Base-by-base conservation (phyloP, 1,284 basidiomycete genomes). In the Apiotrichum sp. region DNA sequence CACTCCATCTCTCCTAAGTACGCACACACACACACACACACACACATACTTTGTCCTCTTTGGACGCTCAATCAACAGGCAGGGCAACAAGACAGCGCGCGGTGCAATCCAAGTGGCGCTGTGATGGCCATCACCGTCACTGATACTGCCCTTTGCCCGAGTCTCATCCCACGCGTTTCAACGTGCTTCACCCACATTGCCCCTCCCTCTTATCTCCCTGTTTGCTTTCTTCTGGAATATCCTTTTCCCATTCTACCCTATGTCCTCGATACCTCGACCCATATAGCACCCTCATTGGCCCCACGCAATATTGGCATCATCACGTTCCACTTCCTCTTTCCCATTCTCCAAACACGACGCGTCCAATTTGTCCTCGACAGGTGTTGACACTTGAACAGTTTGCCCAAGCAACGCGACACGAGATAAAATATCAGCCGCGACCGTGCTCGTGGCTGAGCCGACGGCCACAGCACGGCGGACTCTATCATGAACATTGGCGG, bases 391-490 rank as follows among this genome's bases (percentile, higher is more conserved):
- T 32, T 34, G 6, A 41, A 8, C 38, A 50, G 48, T 7, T 39
- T n/a, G 29, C 48, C 16, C 22, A 14, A 42, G 40, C 50, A 32
- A 35, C 43, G 33, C 41, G 34, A 52, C 29, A 36, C 4, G 5
- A n/a, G 48, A 13, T 22, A 16, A 41, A 11, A 49, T 29, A 34
- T 22, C 41, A 51, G 9, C 49, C 38, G 31, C 48, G 29, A 51
- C 54, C 54, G 54, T 56, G 54, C 54, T 51, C 43, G 54, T 56
- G 54, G 54, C 54, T 56, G 54, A 47, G 54, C 54, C 49, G 49
- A 50, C 54, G 41, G 54, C 49, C 54, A 50, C 49, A 46, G 54
- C 54, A 56, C 54, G 54, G 54, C 47, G 43, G 47, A 14, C 32
- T 38, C 36, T 29, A 47, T 16, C 40, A 54, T 49, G 53, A 49